A percentile compares a stretch with the other conserved stretches of the same genome.
phyloP scores from a whole-genome alignment of 1,284 basidiomycete species.

The Xerocomus nothofagi region DNA sequence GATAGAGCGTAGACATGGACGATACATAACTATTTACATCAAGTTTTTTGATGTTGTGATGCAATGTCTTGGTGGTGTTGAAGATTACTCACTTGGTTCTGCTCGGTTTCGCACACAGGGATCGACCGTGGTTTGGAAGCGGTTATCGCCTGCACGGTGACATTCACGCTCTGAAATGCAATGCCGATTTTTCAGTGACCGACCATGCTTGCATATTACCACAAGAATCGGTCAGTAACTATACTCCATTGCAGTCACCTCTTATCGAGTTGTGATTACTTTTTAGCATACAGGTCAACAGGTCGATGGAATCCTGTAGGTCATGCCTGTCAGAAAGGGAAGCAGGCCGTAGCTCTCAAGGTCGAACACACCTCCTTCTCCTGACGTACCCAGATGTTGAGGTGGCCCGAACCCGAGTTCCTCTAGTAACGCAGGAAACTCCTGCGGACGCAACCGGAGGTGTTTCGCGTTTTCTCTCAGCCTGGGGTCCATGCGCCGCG shows the following conservation, averaged over 20 bases:
- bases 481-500: slow-evolving; percentile 62
- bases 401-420: slow-evolving; percentile 61
- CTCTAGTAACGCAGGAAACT: slow-evolving; percentile 54
- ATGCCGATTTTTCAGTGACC: too few species aligned
- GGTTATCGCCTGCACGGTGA: too few species aligned
- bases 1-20: slow-evolving; percentile 1
- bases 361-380: slow-evolving; percentile 52
- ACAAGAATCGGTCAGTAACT: not conserved
- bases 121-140: too few species aligned
- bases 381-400: slow-evolving; percentile 52
- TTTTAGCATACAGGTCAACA: slow-evolving; percentile 47
- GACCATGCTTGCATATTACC: not conserved
- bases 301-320: slow-evolving; percentile 49
- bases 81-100: too few species aligned
- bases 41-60: not conserved
- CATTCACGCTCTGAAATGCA: not conserved
- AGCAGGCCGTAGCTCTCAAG: not conserved
- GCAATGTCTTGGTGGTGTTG: not conserved
- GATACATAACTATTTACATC: not conserved
- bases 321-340: not conserved
- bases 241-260: not conserved
- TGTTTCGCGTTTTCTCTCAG: slow-evolving; percentile 58
- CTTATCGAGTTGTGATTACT: not conserved
- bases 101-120: not conserved
- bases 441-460: slow-evolving; percentile 57